These are phyloP conservation scores for Besnoitia besnoiti DNA, from an alignment of 169 alveolate species.

Conservation along the genomic window DNA sequence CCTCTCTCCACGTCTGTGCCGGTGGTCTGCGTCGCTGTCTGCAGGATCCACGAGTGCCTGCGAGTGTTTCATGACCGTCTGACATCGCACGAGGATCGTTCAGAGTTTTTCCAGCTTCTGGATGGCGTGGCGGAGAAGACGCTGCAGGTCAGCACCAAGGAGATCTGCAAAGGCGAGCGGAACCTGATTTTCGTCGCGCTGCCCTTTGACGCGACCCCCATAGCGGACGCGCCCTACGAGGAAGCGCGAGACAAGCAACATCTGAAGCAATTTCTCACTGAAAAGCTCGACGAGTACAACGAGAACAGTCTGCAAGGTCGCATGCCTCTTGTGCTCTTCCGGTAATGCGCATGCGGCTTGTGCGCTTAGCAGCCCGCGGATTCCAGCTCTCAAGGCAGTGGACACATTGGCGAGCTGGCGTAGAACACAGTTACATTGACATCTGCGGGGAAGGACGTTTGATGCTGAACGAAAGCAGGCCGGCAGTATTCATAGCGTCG, in stretches of 20 bases:
- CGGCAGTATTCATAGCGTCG: too few species aligned
- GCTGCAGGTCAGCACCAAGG: conserved; percentile 75
- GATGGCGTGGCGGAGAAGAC: conserved; percentile 79
- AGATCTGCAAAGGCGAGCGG: conserved; percentile 71
- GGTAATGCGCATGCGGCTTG: too few species aligned
- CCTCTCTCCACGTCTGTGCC: not conserved
- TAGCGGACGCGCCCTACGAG: conserved; percentile 81
- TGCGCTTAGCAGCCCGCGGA: too few species aligned
- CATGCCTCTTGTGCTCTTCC: conserved; percentile 91
- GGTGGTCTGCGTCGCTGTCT: not conserved
- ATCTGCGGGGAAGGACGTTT: too few species aligned
- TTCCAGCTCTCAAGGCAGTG: too few species aligned
- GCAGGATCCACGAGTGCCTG: conserved; percentile 93
- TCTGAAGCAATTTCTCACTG: conserved; percentile 78
- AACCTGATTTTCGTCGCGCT: conserved; percentile 80
- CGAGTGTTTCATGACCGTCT: conserved; percentile 93
- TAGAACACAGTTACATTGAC: too few species aligned
- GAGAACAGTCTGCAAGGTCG: conserved; percentile 81
- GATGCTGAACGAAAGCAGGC: too few species aligned
- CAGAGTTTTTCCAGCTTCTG: conserved; percentile 77
- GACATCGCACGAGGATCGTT: conserved; percentile 84
- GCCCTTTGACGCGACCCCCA: conserved; percentile 78
- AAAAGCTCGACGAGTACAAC: conserved; percentile 85
- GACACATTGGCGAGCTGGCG: too few species aligned
- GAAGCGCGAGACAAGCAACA: conserved; percentile 82